phyloP scores from a whole-genome alignment of 495 filamentous ascomycete species.

The Penicillium ochrochloron region DNA sequence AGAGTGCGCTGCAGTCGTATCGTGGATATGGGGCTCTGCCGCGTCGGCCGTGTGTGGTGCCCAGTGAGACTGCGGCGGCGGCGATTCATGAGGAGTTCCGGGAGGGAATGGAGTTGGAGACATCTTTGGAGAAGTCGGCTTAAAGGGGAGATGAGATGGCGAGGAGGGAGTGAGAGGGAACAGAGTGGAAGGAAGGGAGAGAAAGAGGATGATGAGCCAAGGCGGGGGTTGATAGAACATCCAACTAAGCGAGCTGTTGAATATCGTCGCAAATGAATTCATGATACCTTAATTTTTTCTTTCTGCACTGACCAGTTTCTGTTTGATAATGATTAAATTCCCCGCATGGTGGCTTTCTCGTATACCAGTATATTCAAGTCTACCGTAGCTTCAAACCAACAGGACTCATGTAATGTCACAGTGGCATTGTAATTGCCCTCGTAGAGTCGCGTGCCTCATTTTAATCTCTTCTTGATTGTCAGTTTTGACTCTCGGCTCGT shows the following conservation, averaged over 20 bases:
- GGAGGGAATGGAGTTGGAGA: slow-evolving; percentile 75
- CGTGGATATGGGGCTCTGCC: slow-evolving; percentile 80
- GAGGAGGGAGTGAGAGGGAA: background rate
- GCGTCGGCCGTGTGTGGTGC: slow-evolving; percentile 76
- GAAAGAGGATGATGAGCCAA: background rate
- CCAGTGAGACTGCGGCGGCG: slow-evolving; percentile 60
- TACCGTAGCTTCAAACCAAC: slow-evolving; percentile 7
- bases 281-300: background rate
- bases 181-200: background rate
- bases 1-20: slow-evolving; percentile 73
- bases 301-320: background rate
- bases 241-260: background rate
- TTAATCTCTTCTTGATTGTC: background rate
- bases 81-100: slow-evolving; percentile 72
- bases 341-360: slow-evolving; percentile 5
- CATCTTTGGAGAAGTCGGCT: slow-evolving; percentile 44
- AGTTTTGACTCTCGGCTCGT: background rate
- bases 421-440: slow-evolving; percentile 6
- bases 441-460: slow-evolving; percentile 9
- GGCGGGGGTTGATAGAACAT: background rate
- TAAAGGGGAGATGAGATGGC: background rate
- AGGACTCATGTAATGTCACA: slow-evolving; percentile 8
- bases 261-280: background rate
- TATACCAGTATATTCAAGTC: background rate
- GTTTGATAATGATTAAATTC: background rate